Evolutionary conservation across 352 stramenopile species (phyloP).

Genomic region (Globisporangium heterothallicum): DNA sequence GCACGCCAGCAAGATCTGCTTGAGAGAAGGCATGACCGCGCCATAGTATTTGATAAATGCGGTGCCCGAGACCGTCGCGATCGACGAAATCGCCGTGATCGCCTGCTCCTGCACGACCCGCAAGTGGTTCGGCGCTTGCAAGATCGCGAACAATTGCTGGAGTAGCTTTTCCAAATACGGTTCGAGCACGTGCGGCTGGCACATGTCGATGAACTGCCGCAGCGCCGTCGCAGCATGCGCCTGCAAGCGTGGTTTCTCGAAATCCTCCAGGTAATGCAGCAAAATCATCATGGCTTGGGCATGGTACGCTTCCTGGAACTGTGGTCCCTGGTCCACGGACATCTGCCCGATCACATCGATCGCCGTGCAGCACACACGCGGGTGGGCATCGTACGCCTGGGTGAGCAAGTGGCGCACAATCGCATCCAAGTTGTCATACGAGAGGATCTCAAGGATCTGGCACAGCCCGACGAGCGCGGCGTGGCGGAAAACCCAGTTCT

Average conservation of each 20-base stretch:
- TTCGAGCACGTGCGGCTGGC: slow-evolving; percentile 46
- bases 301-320: slow-evolving; percentile 79
- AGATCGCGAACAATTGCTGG: slow-evolving; percentile 54
- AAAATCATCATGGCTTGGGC: slow-evolving; percentile 54
- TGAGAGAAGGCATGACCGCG: slow-evolving; percentile 65
- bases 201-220: slow-evolving; percentile 84
- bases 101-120: slow-evolving; percentile 76
- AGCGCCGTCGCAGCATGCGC: slow-evolving; percentile 70
- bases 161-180: slow-evolving; percentile 76
- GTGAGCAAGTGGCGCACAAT: slow-evolving; percentile 65
- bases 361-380: slow-evolving; percentile 76
- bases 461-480: slow-evolving; percentile 73
- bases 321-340: slow-evolving; percentile 68
- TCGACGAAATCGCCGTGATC: slow-evolving; percentile 76
- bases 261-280: slow-evolving; percentile 60
- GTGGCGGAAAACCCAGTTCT: slow-evolving; percentile 75
- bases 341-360: slow-evolving; percentile 83
- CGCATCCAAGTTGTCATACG: slow-evolving; percentile 53
- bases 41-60: slow-evolving; percentile 73
- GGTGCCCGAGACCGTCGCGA: slow-evolving; percentile 55
- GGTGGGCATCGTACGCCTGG: slow-evolving; percentile 61
- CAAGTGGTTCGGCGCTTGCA: slow-evolving; percentile 38
- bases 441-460: slow-evolving; percentile 77
- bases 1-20: slow-evolving; percentile 61
- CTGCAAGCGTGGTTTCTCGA: slow-evolving; percentile 54